Conservation (phyloP, 108 stramenopile genomes). For the Craspedostauros australis region DNA sequence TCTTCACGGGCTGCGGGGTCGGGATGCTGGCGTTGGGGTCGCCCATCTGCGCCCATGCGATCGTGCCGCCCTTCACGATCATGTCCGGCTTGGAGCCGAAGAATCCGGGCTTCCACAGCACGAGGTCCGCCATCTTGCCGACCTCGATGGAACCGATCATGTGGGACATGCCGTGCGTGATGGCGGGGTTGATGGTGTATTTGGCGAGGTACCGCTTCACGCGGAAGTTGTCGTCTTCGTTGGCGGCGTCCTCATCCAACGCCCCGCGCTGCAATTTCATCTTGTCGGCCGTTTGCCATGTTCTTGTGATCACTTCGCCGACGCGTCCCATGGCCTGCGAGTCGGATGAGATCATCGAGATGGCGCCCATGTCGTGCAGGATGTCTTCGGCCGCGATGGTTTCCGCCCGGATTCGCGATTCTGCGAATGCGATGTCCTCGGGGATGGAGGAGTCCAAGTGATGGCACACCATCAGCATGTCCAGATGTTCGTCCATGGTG, state of each 20-base stretch:
- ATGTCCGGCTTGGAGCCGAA: constrained; percentile 98
- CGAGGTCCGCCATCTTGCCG: constrained; percentile 93
- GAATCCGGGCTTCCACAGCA: constrained; percentile 89
- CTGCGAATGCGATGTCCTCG: constrained; percentile 96
- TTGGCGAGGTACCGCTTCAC: constrained; percentile 95
- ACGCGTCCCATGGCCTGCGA: constrained; percentile 97
- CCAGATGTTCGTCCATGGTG: constrained; percentile 98
- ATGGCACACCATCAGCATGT: constrained; percentile 99
- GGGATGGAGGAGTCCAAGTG: constrained; percentile 86
- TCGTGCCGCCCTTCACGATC: constrained; percentile 93
- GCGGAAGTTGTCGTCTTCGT: constrained; percentile 83
- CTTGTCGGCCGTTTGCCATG: constrained; percentile 98
- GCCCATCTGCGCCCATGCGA: constrained; percentile 96
- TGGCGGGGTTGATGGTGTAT: constrained; percentile 98
- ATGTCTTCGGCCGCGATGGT: constrained; percentile 98
- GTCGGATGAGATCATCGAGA: constrained; percentile 88
- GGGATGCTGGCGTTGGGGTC: constrained; percentile 97
- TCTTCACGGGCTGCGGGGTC: constrained; percentile 94
- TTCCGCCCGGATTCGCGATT: constrained; percentile 93
- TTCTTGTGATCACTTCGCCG: constrained; percentile 95
- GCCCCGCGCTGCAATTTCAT: constrained; percentile 96
- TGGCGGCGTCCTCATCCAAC: constrained; percentile 63
- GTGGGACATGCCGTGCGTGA: constrained; percentile 94
- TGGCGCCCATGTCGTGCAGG: constrained; percentile 95
- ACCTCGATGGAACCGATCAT: constrained; percentile 90